Percentiles rank a stretch among this genome's conserved stretches.
These are phyloP conservation scores for Saccharum spontaneum DNA, from an alignment of 176 grass and related monocot genomes.

Conservation along the genomic window DNA sequence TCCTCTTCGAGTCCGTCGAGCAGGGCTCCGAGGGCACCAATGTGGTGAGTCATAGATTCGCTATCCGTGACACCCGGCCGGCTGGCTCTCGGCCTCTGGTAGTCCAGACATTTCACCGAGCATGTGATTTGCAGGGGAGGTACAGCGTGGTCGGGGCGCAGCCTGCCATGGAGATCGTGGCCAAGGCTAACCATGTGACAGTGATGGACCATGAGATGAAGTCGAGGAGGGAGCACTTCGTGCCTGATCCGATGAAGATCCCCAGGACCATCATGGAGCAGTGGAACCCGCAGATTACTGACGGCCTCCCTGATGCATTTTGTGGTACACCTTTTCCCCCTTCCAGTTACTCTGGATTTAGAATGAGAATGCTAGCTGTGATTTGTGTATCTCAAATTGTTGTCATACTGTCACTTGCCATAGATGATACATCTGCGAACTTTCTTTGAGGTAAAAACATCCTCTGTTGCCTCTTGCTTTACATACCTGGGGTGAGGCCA, in stretches of 20 bases:
- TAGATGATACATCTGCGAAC: neutral
- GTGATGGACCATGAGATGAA: conserved; percentile 77
- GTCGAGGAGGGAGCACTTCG: conserved; percentile 51
- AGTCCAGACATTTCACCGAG: neutral
- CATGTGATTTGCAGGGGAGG: conserved; percentile 52
- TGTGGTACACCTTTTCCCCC: conserved; percentile 51
- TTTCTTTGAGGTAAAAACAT: neutral
- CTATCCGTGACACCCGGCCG: neutral
- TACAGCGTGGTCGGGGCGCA: conserved; percentile 88
- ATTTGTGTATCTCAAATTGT: neutral
- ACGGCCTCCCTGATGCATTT: conserved; percentile 75
- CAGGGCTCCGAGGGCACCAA: conserved; percentile 82
- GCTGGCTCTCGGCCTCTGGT: neutral
- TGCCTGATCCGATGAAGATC: conserved; percentile 67
- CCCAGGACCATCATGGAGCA: conserved; percentile 69
- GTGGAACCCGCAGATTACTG: conserved; percentile 62
- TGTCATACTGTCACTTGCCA: neutral
- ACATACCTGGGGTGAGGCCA: neutral
- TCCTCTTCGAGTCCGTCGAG: conserved; percentile 95
- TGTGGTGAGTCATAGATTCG: conserved; percentile 42
- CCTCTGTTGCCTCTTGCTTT: neutral
- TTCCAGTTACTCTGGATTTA: neutral
- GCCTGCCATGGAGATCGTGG: conserved; percentile 84
- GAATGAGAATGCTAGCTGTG: neutral
- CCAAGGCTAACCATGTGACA: conserved; percentile 59